Conservation (phyloP, 116 monocot species). For the Cymodocea nodosa region DNA sequence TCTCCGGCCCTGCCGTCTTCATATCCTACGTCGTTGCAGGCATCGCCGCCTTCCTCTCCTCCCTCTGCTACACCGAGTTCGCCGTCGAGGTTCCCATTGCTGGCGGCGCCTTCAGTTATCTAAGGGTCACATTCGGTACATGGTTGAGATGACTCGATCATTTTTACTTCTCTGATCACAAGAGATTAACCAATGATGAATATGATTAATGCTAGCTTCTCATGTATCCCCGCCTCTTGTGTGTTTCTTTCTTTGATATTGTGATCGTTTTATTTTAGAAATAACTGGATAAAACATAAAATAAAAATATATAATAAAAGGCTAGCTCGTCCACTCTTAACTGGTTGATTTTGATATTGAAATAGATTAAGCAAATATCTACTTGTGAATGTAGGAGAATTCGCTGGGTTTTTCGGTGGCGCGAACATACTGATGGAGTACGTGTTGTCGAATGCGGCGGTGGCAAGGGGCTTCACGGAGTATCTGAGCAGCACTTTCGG, state of each 20-base stretch:
- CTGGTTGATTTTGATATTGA: no score
- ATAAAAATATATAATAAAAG: no score
- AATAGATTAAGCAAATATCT: no score
- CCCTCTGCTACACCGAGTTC: constrained; percentile 72
- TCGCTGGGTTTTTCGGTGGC: constrained; percentile 59
- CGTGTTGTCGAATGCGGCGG: constrained; percentile 49
- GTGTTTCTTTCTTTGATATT: no score
- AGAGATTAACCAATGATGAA: no score
- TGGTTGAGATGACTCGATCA: no score
- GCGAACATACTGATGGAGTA: constrained; percentile 67
- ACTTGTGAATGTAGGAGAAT: constrained; percentile 69
- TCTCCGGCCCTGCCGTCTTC: constrained; percentile 51
- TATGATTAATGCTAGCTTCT: no score
- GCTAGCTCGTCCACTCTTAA: no score
- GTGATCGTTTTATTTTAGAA: no score
- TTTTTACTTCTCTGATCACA: no score
- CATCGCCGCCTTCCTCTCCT: constrained; percentile 50
- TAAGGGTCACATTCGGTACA: constrained; percentile 63
- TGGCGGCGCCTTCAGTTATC: constrained; percentile 72
- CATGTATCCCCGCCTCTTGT: no score
- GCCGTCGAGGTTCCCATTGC: constrained; percentile 56
- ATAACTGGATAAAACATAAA: no score
- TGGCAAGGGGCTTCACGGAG: constrained; percentile 45
- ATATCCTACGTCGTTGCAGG: constrained; percentile 57
- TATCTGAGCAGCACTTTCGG: constrained; percentile 39